Evolutionary conservation across 345 rosid genomes (phyloP), one percentile per base, ranked within the genome.

Genomic region (Limnanthes douglasii): DNA sequence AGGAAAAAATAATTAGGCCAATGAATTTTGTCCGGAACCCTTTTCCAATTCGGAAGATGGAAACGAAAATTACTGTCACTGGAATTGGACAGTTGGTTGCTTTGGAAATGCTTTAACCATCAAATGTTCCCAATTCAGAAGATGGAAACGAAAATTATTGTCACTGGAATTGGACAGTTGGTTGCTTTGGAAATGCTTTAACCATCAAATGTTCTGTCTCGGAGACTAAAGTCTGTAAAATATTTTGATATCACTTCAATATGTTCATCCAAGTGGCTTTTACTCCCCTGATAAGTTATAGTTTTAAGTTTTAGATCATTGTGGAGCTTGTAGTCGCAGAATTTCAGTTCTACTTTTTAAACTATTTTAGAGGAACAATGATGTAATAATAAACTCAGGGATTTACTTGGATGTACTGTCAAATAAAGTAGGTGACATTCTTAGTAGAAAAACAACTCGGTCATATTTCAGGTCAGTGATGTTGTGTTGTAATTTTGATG

Each of bases 401-500:
- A 2, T 31, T 3, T 31, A 10, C 17, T 5, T 5, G 1, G 3
- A 31, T 5, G 8, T 31, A 31, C 4, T 31, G 35, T 1, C 17
- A 37, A 18, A 19, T 37, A 27, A 29, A 37, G 5, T 5, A 18
- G 3, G 3, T 28, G 21, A 4, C 37, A 26, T 18, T 46, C 9
- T 34, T 52, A 34, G 15, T 9, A 31, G 3, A 39, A n/a, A 8
- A 1, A 14, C 14, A 26, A 45, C 26, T 31, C 38, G 26, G 13
- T 6, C 10, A 12, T 13, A n/a, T 5, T 19, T 11, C 18, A 17
- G 11, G 12, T 13, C 23, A 25, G 24, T 37, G 21, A 28, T 42
- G 3, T 33, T n/a, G 15, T 42, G 19, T 6, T 35, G 41, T 35
- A 31, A 29, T 41, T 50, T 43, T 18, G 12, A 32, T 46, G 42